These are phyloP conservation scores for Mariannaea elegans DNA, from an alignment of 2,329 filamentous ascomycete species.

Conservation along the genomic window DNA sequence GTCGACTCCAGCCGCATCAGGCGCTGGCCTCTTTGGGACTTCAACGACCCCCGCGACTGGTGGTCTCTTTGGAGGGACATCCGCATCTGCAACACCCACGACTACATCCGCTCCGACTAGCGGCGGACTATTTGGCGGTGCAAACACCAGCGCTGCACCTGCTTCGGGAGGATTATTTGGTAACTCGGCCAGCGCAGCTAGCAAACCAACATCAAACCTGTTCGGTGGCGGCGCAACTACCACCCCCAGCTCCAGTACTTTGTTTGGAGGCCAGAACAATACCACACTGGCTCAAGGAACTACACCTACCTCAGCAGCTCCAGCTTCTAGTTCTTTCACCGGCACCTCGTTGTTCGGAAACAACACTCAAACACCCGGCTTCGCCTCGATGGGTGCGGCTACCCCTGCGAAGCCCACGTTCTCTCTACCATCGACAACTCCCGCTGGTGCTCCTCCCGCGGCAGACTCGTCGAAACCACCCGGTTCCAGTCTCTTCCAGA, in stretches of 20 bases:
- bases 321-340: slow-evolving; percentile 43
- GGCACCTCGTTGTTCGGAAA: slow-evolving; percentile 35
- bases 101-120: slow-evolving; percentile 24
- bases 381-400: slow-evolving; percentile 42
- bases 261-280: slow-evolving; percentile 41
- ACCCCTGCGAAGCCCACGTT: slow-evolving; percentile 58
- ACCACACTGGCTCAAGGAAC: slow-evolving; percentile 33
- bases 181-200: slow-evolving; percentile 29
- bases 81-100: slow-evolving; percentile 41
- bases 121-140: slow-evolving; percentile 44
- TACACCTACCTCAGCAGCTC: slow-evolving; percentile 38
- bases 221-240: slow-evolving; percentile 41
- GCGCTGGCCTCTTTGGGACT: slow-evolving; percentile 34
- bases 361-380: slow-evolving; percentile 35
- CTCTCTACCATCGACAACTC: slow-evolving; percentile 61
- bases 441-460: slow-evolving; percentile 62
- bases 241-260: slow-evolving; percentile 31
- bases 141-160: slow-evolving; percentile 42
- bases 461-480: slow-evolving; percentile 45
- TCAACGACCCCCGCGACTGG: slow-evolving; percentile 37
- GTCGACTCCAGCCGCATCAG: slow-evolving; percentile 31
- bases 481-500: slow-evolving; percentile 35
- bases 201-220: slow-evolving; percentile 33
- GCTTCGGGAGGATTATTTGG: slow-evolving; percentile 35
- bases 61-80: slow-evolving; percentile 37